These are phyloP conservation scores for Fusarium sambucinum DNA, from an alignment of 2,329 filamentous ascomycete species.

Conservation along the genomic window DNA sequence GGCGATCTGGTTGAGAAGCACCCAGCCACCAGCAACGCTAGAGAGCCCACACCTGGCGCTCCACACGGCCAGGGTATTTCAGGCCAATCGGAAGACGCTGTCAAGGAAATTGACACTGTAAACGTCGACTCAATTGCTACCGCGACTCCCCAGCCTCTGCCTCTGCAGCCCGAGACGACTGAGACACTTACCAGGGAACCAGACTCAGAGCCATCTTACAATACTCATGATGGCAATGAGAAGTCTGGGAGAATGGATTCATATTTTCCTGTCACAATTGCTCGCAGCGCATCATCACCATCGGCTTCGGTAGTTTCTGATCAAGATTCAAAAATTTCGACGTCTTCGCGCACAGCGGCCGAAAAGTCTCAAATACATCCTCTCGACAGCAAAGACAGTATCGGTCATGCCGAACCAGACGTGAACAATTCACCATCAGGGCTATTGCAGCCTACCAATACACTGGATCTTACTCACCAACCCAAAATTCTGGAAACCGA, in stretches of 20 bases:
- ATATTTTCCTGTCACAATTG: conserved; percentile 14
- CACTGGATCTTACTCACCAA: conserved; percentile 6
- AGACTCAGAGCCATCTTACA: conserved; percentile 8
- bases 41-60: conserved; percentile 8
- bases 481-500: conserved; percentile 28
- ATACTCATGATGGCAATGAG: conserved; percentile 28
- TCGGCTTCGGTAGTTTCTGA: conserved; percentile 19
- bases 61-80: conserved; percentile 17
- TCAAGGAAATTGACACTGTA: conserved; percentile 11
- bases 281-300: conserved; percentile 19
- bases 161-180: conserved; percentile 25
- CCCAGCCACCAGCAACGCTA: conserved; percentile 9
- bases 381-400: conserved; percentile 2
- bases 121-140: conserved; percentile 20
- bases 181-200: conserved; percentile 14
- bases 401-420: conserved; percentile 2
- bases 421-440: conserved; percentile 8
- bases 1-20: conserved; percentile 8
- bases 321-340: conserved; percentile 13
- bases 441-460: conserved; percentile 12
- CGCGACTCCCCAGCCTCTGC: conserved; percentile 16
- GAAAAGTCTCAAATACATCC: conserved; percentile 3
- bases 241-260: conserved; percentile 28
- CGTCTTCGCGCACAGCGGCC: conserved; percentile 10
- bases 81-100: conserved; percentile 27